Evolutionary conservation across 306 rosid species (phyloP), one percentile per base, ranked within the genome.

Genomic region (Gleditsia sinensis): DNA sequence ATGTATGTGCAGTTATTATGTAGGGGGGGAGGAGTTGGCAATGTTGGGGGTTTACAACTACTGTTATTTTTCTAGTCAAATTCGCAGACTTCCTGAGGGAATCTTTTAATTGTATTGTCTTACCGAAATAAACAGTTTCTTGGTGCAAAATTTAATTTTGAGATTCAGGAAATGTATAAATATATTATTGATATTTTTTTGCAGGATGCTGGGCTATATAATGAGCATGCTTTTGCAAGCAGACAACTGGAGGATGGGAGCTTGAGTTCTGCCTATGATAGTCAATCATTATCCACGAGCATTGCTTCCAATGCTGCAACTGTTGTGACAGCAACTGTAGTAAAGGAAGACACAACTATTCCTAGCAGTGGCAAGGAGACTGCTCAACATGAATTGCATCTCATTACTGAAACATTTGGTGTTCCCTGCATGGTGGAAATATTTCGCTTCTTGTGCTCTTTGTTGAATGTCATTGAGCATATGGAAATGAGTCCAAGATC

Each of bases 371-470:
- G 83, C 73, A 90, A 86, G 87, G 94, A 88, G 28, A 53, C 88
- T 50, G 90, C 68, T 60, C 83, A 87, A n/a, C 85, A 84, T 81
- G 96, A 90, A 67, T 49, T 78, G 71, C 97, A 88, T 82, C 88
- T 85, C 24, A 90, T 89, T 94, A 88, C 89, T 58, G 98, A 87
- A 79, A 97, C 98, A 12, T 94, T 85, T 54, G 99, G 99, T 61
- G 98, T 90, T 63, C 93, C 99, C 53, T 92, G 99, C 90, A 95
- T 95, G 99, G 93, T 95, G 85, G 98, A 95, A 83, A 90, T 90
- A 80, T 92, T 95, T 80, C 89, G 87, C 75, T 92, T 90, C 77
- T 86, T 95, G 48, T 95, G 99, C 71, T 88, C 96, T 77, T 82
- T 90, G 88, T 83, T 92, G 80, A 90, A 88, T 87, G 84, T 86